These are phyloP conservation scores for Trichocladium uniseriatum DNA, from an alignment of 495 filamentous ascomycete genomes.

Conservation along the genomic window DNA sequence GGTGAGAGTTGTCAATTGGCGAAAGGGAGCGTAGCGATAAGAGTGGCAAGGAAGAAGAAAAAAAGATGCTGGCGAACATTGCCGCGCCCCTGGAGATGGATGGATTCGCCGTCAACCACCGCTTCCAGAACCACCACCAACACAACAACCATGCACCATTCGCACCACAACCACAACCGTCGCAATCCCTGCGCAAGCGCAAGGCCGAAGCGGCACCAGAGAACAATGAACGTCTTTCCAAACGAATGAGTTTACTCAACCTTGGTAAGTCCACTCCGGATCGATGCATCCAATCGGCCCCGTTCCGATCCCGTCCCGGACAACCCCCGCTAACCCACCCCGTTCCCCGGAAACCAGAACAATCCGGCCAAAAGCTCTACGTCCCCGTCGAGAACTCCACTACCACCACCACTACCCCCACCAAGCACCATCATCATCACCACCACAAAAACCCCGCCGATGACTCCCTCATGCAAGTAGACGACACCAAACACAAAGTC, in stretches of 20 bases:
- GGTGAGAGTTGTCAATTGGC: slow-evolving; percentile 6
- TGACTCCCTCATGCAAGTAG: slow-evolving; percentile 67
- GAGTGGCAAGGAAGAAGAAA: slow-evolving; percentile 1
- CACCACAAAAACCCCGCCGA: slow-evolving; percentile 17
- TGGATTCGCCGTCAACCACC: slow-evolving; percentile 14
- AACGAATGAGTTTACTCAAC: slow-evolving; percentile 72
- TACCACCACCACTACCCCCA: slow-evolving; percentile 7
- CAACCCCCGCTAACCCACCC: background rate
- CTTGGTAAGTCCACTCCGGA: slow-evolving; percentile 51
- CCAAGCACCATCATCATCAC: background rate
- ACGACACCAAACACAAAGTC: slow-evolving; percentile 76
- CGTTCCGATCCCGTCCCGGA: background rate
- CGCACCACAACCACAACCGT: slow-evolving; percentile 4
- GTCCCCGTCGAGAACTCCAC: slow-evolving; percentile 41
- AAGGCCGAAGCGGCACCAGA: slow-evolving; percentile 42
- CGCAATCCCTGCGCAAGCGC: slow-evolving; percentile 35
- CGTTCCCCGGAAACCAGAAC: slow-evolving; percentile 28
- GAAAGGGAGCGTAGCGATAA: background rate
- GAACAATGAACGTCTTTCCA: slow-evolving; percentile 53
- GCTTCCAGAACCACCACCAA: slow-evolving; percentile 3
- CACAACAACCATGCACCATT: slow-evolving; percentile 10
- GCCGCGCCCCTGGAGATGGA: slow-evolving; percentile 14
- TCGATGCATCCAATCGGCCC: background rate
- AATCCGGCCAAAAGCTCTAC: slow-evolving; percentile 47
- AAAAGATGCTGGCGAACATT: slow-evolving; percentile 14